Evolutionary conservation across 257 asterid species (phyloP), one percentile per base, ranked within the genome.

Genomic region (Fraxinus anomala): DNA sequence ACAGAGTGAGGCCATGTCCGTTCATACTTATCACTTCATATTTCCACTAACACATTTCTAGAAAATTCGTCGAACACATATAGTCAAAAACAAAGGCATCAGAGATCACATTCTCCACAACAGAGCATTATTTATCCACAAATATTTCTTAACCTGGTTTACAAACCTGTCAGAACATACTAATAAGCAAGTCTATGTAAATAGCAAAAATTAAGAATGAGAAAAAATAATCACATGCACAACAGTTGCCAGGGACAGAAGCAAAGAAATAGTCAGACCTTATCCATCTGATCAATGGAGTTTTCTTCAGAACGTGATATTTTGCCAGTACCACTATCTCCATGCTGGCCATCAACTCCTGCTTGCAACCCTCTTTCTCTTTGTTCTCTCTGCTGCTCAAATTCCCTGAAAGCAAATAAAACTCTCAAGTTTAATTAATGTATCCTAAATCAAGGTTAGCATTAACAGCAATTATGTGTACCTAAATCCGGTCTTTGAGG

Each of bases 401-500:
- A 93, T 85, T 96, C 99, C 87, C 99, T 95, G 91, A 65, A 83
- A 74, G 31, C 16, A 70, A 80, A 70, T 72, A 76, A 73, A 73
- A 28, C 14, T 65, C 14, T 65, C 74, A 42, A 59, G 49, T 47
- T 84, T 68, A 87, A 75, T 70, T 72, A 61, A 72, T 80, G 74
- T 30, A 77, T 31, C 23, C 66, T 70, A 70, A 76, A 61, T 67
- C 44, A 82, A 80, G 68, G 61, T 70, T 69, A 40, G 73, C 31
- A 30, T 80, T 83, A 79, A 76, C 74, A 49, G 76, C 33, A 81
- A 73, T 23, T 71, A 80, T 82, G 80, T 36, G 79, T 88, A 92
- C 99, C 99, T 96, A 87, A 93, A 96, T 82, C 99, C 98, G 21
- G 99, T 96, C 86, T 96, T 96, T 65, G 99, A 96, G 80, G 97